Conservation (phyloP, 768 basidiomycete species). For the Pleurotus djamor region DNA sequence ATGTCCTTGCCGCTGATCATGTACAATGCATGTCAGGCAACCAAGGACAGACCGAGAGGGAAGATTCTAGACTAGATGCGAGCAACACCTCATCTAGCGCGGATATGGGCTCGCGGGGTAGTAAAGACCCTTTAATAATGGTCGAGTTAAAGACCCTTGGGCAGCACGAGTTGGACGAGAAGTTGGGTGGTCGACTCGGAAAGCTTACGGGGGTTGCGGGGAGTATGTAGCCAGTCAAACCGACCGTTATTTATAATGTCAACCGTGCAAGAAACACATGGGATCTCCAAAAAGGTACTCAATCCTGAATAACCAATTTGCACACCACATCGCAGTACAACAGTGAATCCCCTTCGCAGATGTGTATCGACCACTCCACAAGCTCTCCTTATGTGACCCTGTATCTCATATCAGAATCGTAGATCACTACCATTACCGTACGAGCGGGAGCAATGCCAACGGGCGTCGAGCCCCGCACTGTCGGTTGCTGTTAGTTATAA, state of each 20-base stretch:
- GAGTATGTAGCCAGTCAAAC: neutral
- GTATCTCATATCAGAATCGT: neutral
- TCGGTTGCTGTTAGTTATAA: no score
- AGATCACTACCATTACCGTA: neutral
- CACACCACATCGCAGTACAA: neutral
- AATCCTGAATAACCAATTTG: neutral
- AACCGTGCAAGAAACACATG: slow-evolving; percentile 1
- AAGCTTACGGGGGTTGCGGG: neutral
- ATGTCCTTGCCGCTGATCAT: slow-evolving; percentile 1
- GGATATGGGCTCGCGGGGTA: neutral
- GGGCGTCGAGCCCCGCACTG: no score
- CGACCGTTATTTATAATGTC: neutral
- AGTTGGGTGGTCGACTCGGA: neutral
- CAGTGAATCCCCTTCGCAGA: neutral
- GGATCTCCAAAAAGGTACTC: neutral
- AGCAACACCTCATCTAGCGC: neutral
- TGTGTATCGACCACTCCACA: no score
- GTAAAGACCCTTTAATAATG: neutral
- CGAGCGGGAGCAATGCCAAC: neutral
- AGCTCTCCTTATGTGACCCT: neutral
- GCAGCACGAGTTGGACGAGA: neutral
- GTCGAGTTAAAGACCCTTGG: neutral
- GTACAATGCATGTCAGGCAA: neutral
- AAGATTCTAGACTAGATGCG: slow-evolving; percentile 6
- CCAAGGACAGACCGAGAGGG: neutral